Percentiles rank a stretch among this genome's conserved stretches.
Evolutionary conservation across 331 rosid species (phyloP).

Genomic region (Quercus phellos): DNA sequence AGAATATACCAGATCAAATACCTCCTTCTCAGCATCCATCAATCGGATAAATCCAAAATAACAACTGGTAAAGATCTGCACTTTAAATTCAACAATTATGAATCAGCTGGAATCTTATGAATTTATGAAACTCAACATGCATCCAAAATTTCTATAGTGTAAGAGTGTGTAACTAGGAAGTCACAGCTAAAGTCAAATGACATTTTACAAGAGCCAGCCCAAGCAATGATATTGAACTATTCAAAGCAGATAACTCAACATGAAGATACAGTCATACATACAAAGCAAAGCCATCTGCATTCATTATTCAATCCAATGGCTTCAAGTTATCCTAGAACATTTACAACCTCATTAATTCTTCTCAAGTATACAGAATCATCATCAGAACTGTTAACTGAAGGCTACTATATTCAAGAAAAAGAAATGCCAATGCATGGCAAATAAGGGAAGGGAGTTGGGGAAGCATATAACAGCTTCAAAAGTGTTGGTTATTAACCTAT

Average conservation of each 20-base stretch:
- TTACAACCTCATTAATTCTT: background rate
- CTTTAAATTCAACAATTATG: constrained; percentile 7
- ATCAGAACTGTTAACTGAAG: background rate
- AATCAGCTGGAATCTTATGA: background rate
- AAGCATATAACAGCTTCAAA: too few species aligned
- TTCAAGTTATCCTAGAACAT: background rate
- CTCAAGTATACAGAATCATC: background rate
- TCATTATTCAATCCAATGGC: background rate
- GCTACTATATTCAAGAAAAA: background rate
- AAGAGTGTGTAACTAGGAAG: background rate
- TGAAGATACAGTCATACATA: background rate
- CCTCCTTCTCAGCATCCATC: constrained; percentile 90
- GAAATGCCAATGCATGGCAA: background rate
- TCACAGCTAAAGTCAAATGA: background rate
- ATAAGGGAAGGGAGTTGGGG: too few species aligned
- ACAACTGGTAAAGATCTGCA: constrained; percentile 75
- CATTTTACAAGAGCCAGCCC: background rate
- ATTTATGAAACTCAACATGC: background rate
- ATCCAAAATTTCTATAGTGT: background rate
- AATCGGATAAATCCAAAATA: constrained; percentile 65
- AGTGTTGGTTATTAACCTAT: too few species aligned
- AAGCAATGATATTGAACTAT: background rate
- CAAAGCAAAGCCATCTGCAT: background rate
- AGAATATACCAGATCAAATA: constrained; percentile 58
- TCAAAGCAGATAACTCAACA: background rate